These are phyloP conservation scores for Penicillium sp. DNA, from an alignment of 2,329 filamentous ascomycete genomes.

Conservation along the genomic window DNA sequence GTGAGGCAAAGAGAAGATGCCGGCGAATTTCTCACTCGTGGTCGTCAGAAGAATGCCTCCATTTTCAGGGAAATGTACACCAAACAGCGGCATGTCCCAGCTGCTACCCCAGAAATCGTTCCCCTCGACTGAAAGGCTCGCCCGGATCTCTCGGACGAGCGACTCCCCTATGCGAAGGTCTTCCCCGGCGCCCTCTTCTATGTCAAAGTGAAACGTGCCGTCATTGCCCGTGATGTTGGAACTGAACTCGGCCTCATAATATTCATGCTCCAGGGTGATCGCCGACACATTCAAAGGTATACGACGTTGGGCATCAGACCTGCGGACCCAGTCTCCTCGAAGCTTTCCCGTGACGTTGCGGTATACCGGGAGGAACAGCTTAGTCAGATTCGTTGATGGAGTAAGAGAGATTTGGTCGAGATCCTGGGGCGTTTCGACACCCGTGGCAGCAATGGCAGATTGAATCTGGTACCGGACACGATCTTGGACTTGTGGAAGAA, in stretches of 20 bases:
- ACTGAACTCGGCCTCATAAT: constrained; percentile 61
- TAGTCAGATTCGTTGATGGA: constrained; percentile 31
- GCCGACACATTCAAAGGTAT: constrained; percentile 58
- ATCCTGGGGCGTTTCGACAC: constrained; percentile 25
- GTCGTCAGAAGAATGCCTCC: constrained; percentile 78
- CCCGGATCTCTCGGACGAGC: constrained; percentile 63
- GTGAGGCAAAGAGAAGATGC: constrained; percentile 83
- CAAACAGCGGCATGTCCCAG: constrained; percentile 74
- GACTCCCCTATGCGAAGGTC: constrained; percentile 38
- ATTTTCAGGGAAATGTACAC: constrained; percentile 76
- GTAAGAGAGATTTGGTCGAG: constrained; percentile 22
- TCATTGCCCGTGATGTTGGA: constrained; percentile 72
- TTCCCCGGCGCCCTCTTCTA: constrained; percentile 52
- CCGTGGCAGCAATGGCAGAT: constrained; percentile 27
- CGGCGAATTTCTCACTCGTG: constrained; percentile 89
- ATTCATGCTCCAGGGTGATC: constrained; percentile 60
- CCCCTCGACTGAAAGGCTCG: constrained; percentile 67
- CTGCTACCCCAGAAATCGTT: constrained; percentile 62
- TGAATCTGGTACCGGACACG: constrained; percentile 55
- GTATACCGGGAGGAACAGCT: constrained; percentile 55
- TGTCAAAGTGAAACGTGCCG: constrained; percentile 63
- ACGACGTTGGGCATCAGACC: constrained; percentile 43
- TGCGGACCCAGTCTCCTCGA: constrained; percentile 67
- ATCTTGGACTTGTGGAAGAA: constrained; percentile 61
- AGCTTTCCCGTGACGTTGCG: constrained; percentile 72